These are phyloP conservation scores for Candida freyschussii DNA, from an alignment of 1,139 yeast genomes.

Conservation along the genomic window DNA sequence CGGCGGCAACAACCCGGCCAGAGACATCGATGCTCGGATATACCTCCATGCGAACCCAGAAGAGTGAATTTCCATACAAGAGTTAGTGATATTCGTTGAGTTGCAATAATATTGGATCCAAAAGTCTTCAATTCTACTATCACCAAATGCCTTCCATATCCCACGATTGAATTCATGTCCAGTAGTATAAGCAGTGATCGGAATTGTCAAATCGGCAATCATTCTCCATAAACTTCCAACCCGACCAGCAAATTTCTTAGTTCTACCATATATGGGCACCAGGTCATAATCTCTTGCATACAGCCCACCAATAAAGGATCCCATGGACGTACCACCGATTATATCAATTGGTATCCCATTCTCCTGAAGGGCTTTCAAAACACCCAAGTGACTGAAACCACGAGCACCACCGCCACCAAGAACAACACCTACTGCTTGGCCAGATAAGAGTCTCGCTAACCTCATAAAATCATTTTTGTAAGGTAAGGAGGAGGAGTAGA, in stretches of 20 bases:
- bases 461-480: constrained; percentile 88
- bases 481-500: constrained; percentile 25
- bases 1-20: constrained; percentile 92
- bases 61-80: constrained; percentile 91
- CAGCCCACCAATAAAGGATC: constrained; percentile 91
- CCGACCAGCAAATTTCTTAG: constrained; percentile 81
- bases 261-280: constrained; percentile 86
- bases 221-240: constrained; percentile 85
- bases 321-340: constrained; percentile 95
- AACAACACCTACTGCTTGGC: constrained; percentile 90
- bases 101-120: constrained; percentile 89
- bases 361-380: constrained; percentile 88
- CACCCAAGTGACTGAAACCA: constrained; percentile 89
- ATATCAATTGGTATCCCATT: constrained; percentile 91
- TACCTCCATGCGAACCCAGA: constrained; percentile 95
- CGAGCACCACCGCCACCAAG: constrained; percentile 98
- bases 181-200: constrained; percentile 89
- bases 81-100: constrained; percentile 94
- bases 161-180: constrained; percentile 98
- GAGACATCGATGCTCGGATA: constrained; percentile 92
- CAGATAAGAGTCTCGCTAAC: constrained; percentile 82
- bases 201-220: constrained; percentile 79
- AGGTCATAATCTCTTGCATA: constrained; percentile 90
- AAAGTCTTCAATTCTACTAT: constrained; percentile 88
- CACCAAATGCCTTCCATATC: constrained; percentile 93